These are phyloP conservation scores for Tolypocladium sp. DNA, from an alignment of 2,329 filamentous ascomycete genomes.

Conservation along the genomic window DNA sequence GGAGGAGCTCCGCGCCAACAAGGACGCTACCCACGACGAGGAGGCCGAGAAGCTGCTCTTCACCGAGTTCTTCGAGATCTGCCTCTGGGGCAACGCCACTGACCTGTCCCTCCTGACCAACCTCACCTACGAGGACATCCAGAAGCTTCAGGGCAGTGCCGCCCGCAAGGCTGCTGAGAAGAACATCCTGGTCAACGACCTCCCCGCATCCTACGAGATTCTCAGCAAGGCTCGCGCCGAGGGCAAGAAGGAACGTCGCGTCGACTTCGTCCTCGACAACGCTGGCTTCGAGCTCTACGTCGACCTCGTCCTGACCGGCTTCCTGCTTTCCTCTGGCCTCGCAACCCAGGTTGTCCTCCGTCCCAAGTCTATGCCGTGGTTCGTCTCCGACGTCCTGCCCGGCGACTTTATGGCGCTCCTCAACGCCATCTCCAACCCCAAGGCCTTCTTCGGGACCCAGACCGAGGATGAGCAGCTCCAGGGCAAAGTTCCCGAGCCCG, in stretches of 20 bases:
- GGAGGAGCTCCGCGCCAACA: slow-evolving; percentile 49
- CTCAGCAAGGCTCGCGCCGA: slow-evolving; percentile 56
- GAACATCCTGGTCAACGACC: slow-evolving; percentile 87
- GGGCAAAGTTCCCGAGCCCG: slow-evolving; percentile 46
- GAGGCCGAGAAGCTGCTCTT: slow-evolving; percentile 73
- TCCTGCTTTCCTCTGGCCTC: slow-evolving; percentile 73
- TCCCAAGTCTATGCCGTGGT: slow-evolving; percentile 95
- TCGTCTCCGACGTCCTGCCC: slow-evolving; percentile 90
- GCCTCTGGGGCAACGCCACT: slow-evolving; percentile 94
- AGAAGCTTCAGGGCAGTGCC: slow-evolving; percentile 85
- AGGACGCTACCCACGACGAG: slow-evolving; percentile 44
- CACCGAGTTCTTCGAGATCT: slow-evolving; percentile 90
- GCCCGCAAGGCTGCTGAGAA: slow-evolving; percentile 80
- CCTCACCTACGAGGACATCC: slow-evolving; percentile 89
- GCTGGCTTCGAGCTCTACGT: slow-evolving; percentile 96
- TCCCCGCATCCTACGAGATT: slow-evolving; percentile 60
- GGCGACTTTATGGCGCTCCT: slow-evolving; percentile 78
- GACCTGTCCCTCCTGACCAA: slow-evolving; percentile 86
- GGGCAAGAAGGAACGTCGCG: slow-evolving; percentile 59
- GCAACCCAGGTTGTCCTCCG: slow-evolving; percentile 84
- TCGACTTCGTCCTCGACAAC: slow-evolving; percentile 95
- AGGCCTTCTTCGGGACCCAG: slow-evolving; percentile 67
- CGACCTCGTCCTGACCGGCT: slow-evolving; percentile 85
- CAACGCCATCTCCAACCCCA: slow-evolving; percentile 67
- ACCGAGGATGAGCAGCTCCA: slow-evolving; percentile 56